Base-by-base conservation (phyloP, 2,329 filamentous ascomycete species). In the Colletotrichum gigasporum region DNA sequence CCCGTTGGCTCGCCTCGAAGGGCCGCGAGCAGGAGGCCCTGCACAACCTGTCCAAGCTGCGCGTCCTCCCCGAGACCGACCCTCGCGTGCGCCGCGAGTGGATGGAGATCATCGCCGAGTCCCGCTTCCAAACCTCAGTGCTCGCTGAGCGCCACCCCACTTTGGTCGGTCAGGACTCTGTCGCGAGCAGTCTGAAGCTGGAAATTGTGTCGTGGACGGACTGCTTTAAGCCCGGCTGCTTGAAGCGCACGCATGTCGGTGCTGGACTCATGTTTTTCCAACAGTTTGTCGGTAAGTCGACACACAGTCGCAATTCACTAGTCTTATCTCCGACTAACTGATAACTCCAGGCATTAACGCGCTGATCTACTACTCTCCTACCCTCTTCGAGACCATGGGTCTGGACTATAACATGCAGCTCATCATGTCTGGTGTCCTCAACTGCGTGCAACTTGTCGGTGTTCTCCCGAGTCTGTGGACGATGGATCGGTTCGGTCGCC, bases 211-310 rank as follows among this genome's bases (percentile, higher is more conserved):
- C 77, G 1, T 87, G 82, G 78, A 68, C 73, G 1, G 85, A 86
- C 69, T 83, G 81, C 62, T 84, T 86, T 70, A 80, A 72, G 61
- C 75, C 73, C 14, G 81, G 82, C 3, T 83, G 81, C 69, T 82
- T 82, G 76, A 77, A 81, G 42, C 76, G 76, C 11, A 78, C 76
- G 1, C 66, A 72, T 47, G 76, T 87, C 16, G 86, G 84, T 20
- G 73, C 82, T 6, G 78, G 80, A 1, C 69, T 88, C 12, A 83
- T 85, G 78, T 87, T 88, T 69, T 88, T 87, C 71, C 85, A 88
- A 59, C 84, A 86, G 66, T 83, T 85, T 45, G 75, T 79, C 82
- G 20, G 80, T 8, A n/a, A n/a, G n/a, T n/a, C n/a, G n/a, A n/a
- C n/a, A n/a, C n/a, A n/a, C n/a, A n/a, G 30, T 7, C 30, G 30